Conservation (phyloP, 1,284 basidiomycete genomes). For the Heterobasidion parviporum region DNA sequence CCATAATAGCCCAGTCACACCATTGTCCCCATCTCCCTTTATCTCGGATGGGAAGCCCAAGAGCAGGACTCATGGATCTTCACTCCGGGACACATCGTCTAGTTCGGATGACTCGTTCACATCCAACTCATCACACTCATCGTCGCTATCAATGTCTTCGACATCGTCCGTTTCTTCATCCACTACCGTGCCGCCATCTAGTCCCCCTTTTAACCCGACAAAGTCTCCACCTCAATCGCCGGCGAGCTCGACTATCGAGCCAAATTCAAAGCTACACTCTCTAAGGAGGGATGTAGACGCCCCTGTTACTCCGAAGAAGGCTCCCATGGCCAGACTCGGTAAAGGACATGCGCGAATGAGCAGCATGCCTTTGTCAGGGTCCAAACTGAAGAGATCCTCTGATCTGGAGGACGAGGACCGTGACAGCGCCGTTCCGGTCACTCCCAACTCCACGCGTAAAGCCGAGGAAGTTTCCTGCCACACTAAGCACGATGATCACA, state of each 20-base stretch:
- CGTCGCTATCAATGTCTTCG: slow-evolving; percentile 25
- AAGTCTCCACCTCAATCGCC: slow-evolving; percentile 8
- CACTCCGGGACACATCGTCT: slow-evolving; percentile 8
- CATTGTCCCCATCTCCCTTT: slow-evolving; percentile 8
- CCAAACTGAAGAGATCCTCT: slow-evolving; percentile 7
- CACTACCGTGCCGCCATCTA: slow-evolving; percentile 18
- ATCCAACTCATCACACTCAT: slow-evolving; percentile 20
- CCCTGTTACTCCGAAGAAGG: slow-evolving; percentile 60
- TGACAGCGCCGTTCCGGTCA: neutral
- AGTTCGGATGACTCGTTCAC: slow-evolving; percentile 14
- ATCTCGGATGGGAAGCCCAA: slow-evolving; percentile 3
- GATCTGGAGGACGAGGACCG: slow-evolving; percentile 7
- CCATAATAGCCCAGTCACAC: slow-evolving; percentile 7
- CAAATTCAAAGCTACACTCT: slow-evolving; percentile 37
- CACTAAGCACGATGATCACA: neutral
- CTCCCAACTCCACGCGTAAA: neutral
- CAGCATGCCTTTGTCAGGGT: slow-evolving; percentile 7
- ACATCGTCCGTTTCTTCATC: slow-evolving; percentile 21
- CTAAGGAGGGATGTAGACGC: slow-evolving; percentile 64
- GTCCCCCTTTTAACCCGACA: slow-evolving; percentile 17
- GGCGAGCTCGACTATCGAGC: neutral
- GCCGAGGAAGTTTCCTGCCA: neutral
- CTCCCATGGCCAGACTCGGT: slow-evolving; percentile 24
- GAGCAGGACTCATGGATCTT: neutral
- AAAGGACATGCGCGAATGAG: slow-evolving; percentile 19